phyloP scores from a whole-genome alignment of 2,329 filamentous ascomycete genomes.

The Ophiocordyceps sinensis region DNA sequence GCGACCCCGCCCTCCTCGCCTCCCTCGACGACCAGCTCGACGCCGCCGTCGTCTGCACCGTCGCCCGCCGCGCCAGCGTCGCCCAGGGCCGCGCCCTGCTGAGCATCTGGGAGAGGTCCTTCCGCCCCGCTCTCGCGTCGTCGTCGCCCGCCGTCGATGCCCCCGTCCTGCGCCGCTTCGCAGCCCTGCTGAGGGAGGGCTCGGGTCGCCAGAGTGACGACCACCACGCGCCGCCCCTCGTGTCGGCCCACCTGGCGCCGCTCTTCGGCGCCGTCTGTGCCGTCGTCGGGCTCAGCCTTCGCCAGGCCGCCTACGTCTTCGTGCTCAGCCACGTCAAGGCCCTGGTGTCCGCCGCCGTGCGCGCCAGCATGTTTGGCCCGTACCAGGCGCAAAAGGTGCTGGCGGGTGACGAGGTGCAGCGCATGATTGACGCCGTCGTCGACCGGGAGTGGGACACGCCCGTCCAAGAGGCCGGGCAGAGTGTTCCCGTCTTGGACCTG shows the following conservation, averaged over 20 bases:
- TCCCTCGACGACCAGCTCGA: constrained; percentile 62
- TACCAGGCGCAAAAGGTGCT: constrained; percentile 66
- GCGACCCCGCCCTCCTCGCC: constrained; percentile 33
- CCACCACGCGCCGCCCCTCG: constrained; percentile 21
- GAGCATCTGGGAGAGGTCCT: constrained; percentile 61
- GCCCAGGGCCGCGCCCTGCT: constrained; percentile 65
- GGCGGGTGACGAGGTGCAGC: constrained; percentile 43
- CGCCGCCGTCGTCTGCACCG: constrained; percentile 64
- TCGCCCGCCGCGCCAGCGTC: constrained; percentile 59
- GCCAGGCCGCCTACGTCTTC: constrained; percentile 60
- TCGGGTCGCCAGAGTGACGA: constrained; percentile 3
- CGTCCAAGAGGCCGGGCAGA: constrained; percentile 57
- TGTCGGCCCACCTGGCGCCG: constrained; percentile 54
- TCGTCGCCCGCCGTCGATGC: constrained; percentile 10
- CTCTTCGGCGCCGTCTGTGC: constrained; percentile 53
- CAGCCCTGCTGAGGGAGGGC: constrained; percentile 16
- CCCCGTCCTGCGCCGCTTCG: constrained; percentile 20
- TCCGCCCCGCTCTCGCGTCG: constrained; percentile 25
- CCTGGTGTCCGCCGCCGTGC: constrained; percentile 59
- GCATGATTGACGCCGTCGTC: constrained; percentile 42
- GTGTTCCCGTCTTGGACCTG: constrained; percentile 63
- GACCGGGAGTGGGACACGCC: constrained; percentile 42
- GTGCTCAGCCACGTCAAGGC: constrained; percentile 65
- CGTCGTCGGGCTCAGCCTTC: constrained; percentile 43
- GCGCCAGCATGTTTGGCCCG: constrained; percentile 65